Evolutionary conservation across 495 filamentous ascomycete genomes (phyloP).

Genomic region (Trichoderma reesei): DNA sequence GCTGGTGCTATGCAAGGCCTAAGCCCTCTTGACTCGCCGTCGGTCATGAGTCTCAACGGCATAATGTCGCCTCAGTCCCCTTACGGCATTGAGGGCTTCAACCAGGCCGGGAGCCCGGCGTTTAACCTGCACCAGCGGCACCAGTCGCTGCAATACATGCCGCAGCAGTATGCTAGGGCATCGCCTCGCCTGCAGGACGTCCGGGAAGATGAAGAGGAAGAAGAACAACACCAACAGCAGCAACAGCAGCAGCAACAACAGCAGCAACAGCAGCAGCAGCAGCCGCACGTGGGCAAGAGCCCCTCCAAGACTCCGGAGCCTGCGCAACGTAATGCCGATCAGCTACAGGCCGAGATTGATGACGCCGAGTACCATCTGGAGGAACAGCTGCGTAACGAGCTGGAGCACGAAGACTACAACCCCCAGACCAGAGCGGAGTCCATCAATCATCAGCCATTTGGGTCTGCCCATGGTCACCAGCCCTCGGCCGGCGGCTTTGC

Average conservation of each 20-base stretch:
- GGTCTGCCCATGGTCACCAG: slow-evolving; percentile 24
- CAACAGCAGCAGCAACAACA: no score
- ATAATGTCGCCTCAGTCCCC: slow-evolving; percentile 43
- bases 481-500: slow-evolving; percentile 34
- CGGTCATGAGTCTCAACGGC: slow-evolving; percentile 37
- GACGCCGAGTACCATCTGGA: slow-evolving; percentile 78
- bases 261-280: no score
- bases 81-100: slow-evolving; percentile 35
- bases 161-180: slow-evolving; percentile 40
- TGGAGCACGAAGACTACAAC: slow-evolving; percentile 56
- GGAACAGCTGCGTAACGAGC: slow-evolving; percentile 57
- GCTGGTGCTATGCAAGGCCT: slow-evolving; percentile 32
- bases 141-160: slow-evolving; percentile 46
- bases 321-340: slow-evolving; percentile 25
- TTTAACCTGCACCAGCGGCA: slow-evolving; percentile 45
- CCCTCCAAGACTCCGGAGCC: slow-evolving; percentile 41
- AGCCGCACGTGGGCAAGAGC: slow-evolving; percentile 30
- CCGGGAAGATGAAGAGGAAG: slow-evolving; percentile 39
- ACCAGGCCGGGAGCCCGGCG: slow-evolving; percentile 21
- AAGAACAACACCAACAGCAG: no score
- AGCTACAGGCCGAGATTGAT: slow-evolving; percentile 75
- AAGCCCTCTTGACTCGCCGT: slow-evolving; percentile 49
- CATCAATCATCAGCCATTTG: slow-evolving; percentile 17
- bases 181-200: slow-evolving; percentile 48
- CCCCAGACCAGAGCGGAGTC: slow-evolving; percentile 39